These are phyloP conservation scores for Maudiozyma bulderi DNA, from an alignment of 805 yeast species.

Conservation along the genomic window DNA sequence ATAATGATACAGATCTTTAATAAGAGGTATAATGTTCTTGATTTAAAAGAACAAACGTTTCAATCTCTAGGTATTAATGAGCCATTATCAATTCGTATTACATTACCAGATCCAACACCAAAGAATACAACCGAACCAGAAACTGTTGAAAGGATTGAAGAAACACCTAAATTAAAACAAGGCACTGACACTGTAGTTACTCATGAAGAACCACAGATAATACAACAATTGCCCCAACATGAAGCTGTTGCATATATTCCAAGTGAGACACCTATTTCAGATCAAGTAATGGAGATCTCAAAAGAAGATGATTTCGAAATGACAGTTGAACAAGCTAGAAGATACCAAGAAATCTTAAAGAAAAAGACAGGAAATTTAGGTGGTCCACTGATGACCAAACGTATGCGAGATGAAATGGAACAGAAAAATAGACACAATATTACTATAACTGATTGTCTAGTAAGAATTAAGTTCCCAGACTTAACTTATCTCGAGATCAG, in stretches of 20 bases:
- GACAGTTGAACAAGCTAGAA: constrained; percentile 42
- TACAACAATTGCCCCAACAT: constrained; percentile 5
- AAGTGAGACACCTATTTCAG: constrained; percentile 6
- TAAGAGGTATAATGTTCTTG: constrained; percentile 8
- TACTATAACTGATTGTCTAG: constrained; percentile 26
- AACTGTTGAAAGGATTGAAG: not conserved
- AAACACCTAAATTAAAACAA: too few relatives aligned
- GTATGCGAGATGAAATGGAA: constrained; percentile 31
- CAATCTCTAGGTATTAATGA: constrained; percentile 12
- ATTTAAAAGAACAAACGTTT: constrained; percentile 10
- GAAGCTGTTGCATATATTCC: constrained; percentile 18
- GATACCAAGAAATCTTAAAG: constrained; percentile 42
- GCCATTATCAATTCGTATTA: constrained; percentile 8
- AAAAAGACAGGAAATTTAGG: constrained; percentile 31
- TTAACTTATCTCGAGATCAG: constrained; percentile 40
- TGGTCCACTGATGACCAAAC: constrained; percentile 36
- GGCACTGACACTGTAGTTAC: not conserved
- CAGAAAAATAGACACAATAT: constrained; percentile 18
- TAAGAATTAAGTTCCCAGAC: constrained; percentile 54
- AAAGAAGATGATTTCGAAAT: constrained; percentile 36
- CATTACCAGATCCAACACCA: not conserved
- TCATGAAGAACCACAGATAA: not conserved
- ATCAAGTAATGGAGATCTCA: constrained; percentile 4
- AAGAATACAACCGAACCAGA: not conserved
- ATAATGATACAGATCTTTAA: constrained; percentile 19